Evolutionary conservation across 768 basidiomycete species (phyloP).

Genomic region (Suillus plorans): DNA sequence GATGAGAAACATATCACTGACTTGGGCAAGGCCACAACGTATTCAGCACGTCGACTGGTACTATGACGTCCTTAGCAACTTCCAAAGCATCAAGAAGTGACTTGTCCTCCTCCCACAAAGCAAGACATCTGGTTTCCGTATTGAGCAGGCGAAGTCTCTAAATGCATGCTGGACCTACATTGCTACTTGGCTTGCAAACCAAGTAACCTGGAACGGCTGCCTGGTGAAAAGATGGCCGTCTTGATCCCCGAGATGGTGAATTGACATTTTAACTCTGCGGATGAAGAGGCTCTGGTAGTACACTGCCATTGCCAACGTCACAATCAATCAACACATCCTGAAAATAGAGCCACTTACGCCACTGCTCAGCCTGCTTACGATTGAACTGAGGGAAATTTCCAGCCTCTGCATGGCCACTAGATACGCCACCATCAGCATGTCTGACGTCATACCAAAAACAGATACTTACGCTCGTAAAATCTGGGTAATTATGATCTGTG

Average conservation of each 20-base stretch:
- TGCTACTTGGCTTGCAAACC: slow-evolving; percentile 68
- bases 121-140: slow-evolving; percentile 48
- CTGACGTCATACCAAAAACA: background rate
- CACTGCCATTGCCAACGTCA: slow-evolving; percentile 39
- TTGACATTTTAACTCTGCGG: slow-evolving; percentile 54
- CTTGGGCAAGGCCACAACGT: slow-evolving; percentile 64
- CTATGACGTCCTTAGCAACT: slow-evolving; percentile 63
- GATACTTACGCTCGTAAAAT: slow-evolving; percentile 60
- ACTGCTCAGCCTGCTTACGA: slow-evolving; percentile 71
- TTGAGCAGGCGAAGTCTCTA: slow-evolving; percentile 14
- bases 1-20: slow-evolving; percentile 23
- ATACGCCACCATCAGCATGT: background rate
- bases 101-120: slow-evolving; percentile 64
- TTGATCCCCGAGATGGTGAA: slow-evolving; percentile 49
- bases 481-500: slow-evolving; percentile 63
- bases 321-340: background rate
- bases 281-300: slow-evolving; percentile 68
- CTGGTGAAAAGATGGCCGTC: slow-evolving; percentile 59
- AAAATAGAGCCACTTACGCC: slow-evolving; percentile 54
- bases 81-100: slow-evolving; percentile 58
- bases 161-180: slow-evolving; percentile 43
- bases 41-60: slow-evolving; percentile 65
- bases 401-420: slow-evolving; percentile 51
- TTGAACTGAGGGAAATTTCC: slow-evolving; percentile 57
- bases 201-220: slow-evolving; percentile 67